Evolutionary conservation across 805 yeast species (phyloP).

Genomic region (Yarrowia sp.): DNA sequence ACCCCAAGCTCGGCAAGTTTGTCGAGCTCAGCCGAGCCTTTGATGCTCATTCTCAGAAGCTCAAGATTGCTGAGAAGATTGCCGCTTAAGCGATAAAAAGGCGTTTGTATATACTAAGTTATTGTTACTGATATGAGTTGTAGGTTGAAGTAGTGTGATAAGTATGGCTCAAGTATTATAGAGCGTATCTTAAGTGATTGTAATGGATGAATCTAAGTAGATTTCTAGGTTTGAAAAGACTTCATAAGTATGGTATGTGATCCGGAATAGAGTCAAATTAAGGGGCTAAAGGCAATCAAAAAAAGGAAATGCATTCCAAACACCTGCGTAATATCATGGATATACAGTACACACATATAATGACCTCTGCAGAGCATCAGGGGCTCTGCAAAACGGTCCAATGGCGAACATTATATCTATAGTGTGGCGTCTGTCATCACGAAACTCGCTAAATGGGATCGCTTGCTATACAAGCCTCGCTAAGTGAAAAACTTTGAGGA

Average conservation of each 20-base stretch:
- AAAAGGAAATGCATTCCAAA: too few species aligned
- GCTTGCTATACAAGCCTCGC: neutral
- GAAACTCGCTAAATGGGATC: neutral
- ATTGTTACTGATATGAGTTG: neutral
- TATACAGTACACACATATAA: too few species aligned
- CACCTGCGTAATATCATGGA: too few species aligned
- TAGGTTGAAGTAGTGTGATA: neutral
- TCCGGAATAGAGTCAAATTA: too few species aligned
- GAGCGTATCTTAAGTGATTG: too few species aligned
- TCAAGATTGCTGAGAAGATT: conserved; percentile 56
- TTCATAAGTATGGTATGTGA: too few species aligned
- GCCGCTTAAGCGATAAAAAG: neutral
- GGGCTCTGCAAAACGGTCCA: neutral
- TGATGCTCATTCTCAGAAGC: conserved; percentile 72
- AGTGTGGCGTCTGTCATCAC: neutral
- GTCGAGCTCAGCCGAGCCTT: conserved; percentile 59
- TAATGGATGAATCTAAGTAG: too few species aligned
- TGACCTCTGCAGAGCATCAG: too few species aligned
- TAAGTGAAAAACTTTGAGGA: neutral
- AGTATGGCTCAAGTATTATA: too few species aligned
- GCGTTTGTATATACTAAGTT: conserved; percentile 21
- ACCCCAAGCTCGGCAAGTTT: conserved; percentile 55
- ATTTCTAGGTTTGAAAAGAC: too few species aligned
- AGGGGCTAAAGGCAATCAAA: too few species aligned
- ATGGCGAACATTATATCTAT: neutral